Conservation (phyloP, 768 basidiomycete genomes). For the Podaxis sp. region DNA sequence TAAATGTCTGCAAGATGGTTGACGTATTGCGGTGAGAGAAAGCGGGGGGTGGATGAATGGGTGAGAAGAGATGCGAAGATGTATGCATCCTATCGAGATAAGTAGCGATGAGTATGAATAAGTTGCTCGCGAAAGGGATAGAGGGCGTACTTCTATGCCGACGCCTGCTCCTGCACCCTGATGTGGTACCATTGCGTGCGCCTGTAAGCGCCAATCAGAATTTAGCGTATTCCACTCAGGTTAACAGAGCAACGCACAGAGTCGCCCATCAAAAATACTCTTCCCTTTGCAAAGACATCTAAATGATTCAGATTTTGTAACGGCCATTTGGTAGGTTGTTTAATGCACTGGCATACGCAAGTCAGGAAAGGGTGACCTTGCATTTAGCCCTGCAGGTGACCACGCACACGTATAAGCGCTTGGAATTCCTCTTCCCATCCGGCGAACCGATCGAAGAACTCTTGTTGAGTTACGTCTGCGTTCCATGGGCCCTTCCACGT, state of each 20-base stretch:
- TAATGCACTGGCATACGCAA: conserved; percentile 17
- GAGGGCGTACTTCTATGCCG: conserved; percentile 39
- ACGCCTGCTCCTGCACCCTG: conserved; percentile 51
- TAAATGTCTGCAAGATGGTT: conserved; percentile 24
- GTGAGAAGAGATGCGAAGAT: conserved; percentile 37
- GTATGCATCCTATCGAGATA: conserved; percentile 40
- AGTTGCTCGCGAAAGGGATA: background rate
- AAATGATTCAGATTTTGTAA: conserved; percentile 20
- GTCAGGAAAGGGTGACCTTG: background rate
- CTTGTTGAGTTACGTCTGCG: conserved; percentile 13
- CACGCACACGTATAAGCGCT: conserved; percentile 18
- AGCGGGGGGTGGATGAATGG: conserved; percentile 26
- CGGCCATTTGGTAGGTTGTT: conserved; percentile 22
- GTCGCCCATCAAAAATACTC: conserved; percentile 24
- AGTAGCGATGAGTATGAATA: conserved; percentile 25
- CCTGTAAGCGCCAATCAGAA: conserved; percentile 19
- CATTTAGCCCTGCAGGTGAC: background rate
- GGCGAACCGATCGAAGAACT: conserved; percentile 14
- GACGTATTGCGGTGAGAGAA: conserved; percentile 17
- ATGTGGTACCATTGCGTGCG: conserved; percentile 47
- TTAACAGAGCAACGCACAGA: conserved; percentile 16
- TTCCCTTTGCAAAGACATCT: conserved; percentile 17
- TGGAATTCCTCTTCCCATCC: conserved; percentile 19
- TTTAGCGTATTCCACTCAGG: background rate
- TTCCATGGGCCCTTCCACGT: conserved; percentile 18